Evolutionary conservation across 805 yeast genomes (phyloP), one percentile per base, ranked within the genome.

Genomic region (Yarrowia hollandica): DNA sequence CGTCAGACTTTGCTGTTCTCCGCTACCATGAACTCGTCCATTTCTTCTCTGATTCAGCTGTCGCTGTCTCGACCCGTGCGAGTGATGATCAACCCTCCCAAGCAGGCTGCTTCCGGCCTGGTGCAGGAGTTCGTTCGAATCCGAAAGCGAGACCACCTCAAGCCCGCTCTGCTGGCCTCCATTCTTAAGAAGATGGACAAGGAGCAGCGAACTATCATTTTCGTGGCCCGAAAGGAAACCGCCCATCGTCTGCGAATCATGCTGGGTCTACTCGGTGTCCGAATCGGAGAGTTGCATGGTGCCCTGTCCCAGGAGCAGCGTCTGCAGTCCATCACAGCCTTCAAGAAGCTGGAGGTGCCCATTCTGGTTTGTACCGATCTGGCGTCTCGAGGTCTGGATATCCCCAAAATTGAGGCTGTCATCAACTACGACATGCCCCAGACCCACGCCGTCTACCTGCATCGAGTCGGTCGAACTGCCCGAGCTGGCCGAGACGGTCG

Each of bases 371-470:
- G 98, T 84, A 94, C 99, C 0, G 99, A 94, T 80, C 81, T 94
- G 72, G 99, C 99, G 1, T 92, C 99, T 25, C 88, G 99, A 82
- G 99, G 99, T 80, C 80, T 94, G 70, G 99, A 94, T 86, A 94
- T 94, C 69, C 98, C 98, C 62, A 92, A 92, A 74, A 91, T 94
- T 71, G 98, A 91, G 71, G 84, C 86, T 61, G 99, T 94, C 46
- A 81, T 94, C 68, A 94, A 94, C 74, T 94, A 79, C 72, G 99
- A 94, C 69, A 89, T 94, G 95, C 99, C 99, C 54, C 88, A 89
- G 71, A 79, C 88, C 26, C 85, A 88, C 68, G 99, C 94, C 64
- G 81, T 92, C 34, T 94, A 94, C 72, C 77, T 94, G 67, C 99
- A 94, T 75, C 87, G 99, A 78, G 97, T 94, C 62, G 99, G 99